These are phyloP conservation scores for Cercospora brassicicola DNA, from an alignment of 2,329 filamentous ascomycete genomes.

Conservation along the genomic window DNA sequence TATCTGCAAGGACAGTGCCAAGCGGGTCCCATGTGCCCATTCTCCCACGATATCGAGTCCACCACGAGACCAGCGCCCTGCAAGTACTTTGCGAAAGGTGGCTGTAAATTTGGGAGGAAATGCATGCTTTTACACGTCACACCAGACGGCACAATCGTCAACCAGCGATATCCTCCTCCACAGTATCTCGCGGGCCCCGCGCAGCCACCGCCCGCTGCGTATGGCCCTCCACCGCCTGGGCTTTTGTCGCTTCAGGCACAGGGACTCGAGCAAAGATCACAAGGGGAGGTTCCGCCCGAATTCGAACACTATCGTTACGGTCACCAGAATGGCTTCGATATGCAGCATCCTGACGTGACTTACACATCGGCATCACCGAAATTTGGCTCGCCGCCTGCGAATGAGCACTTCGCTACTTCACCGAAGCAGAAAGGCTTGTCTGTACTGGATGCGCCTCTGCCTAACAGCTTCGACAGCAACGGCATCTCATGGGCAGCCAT, in stretches of 20 bases:
- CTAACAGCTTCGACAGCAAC: conserved; percentile 94
- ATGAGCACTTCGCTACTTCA: conserved; percentile 75
- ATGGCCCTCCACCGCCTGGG: conserved; percentile 34
- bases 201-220: conserved; percentile 23
- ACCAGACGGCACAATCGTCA: conserved; percentile 88
- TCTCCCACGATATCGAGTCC: conserved; percentile 86
- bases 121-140: conserved; percentile 96
- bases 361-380: conserved; percentile 59
- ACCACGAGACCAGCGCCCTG: conserved; percentile 82
- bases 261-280: conserved; percentile 34
- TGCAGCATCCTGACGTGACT: conserved; percentile 55
- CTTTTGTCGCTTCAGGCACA: conserved; percentile 41
- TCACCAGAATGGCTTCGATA: conserved; percentile 32
- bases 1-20: conserved; percentile 95
- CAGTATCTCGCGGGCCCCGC: conserved; percentile 21
- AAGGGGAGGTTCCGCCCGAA: conserved; percentile 30
- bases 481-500: conserved; percentile 88
- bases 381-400: conserved; percentile 83
- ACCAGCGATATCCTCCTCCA: conserved; percentile 52
- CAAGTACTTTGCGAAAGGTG: conserved; percentile 99
- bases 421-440: conserved; percentile 68
- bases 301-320: conserved; percentile 35
- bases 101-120: conserved; percentile 98
- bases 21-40: conserved; percentile 92
- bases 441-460: conserved; percentile 88